Evolutionary conservation across 2,329 filamentous ascomycete species (phyloP).

Genomic region (Colletotrichum chlorophyti): DNA sequence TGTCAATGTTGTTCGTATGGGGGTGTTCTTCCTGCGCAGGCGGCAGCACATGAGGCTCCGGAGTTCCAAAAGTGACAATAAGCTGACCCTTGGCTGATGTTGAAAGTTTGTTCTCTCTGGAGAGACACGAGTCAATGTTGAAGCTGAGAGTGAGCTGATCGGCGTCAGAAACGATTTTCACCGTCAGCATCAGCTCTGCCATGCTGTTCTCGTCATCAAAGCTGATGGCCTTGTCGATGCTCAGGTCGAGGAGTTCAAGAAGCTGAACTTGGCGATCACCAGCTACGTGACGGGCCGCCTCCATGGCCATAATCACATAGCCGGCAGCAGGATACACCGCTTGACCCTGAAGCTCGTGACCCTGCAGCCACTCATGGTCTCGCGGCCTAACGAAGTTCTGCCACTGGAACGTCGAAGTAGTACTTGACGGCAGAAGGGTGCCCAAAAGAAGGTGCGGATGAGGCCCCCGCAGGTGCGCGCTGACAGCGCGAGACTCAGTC

Average conservation of each 20-base stretch:
- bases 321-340: conserved; percentile 51
- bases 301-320: conserved; percentile 51
- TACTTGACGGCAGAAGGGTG: neutral
- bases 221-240: conserved; percentile 10
- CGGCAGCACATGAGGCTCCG: neutral
- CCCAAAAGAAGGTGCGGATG: conserved; percentile 42
- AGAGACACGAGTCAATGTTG: neutral
- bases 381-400: conserved; percentile 22
- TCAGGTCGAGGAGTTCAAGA: conserved; percentile 3
- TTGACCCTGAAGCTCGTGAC: conserved; percentile 42
- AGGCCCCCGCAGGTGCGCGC: conserved; percentile 33
- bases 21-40: neutral
- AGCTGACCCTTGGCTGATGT: neutral
- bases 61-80: neutral
- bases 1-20: neutral
- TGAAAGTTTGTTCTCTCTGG: neutral
- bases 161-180: neutral
- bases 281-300: conserved; percentile 42
- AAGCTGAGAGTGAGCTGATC: neutral
- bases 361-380: conserved; percentile 41
- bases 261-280: neutral
- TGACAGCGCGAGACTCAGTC: conserved; percentile 36
- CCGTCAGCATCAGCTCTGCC: neutral
- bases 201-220: conserved; percentile 9
- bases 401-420: conserved; percentile 20